A percentile compares a stretch with the other conserved stretches of the same genome.
These are phyloP conservation scores for Penstemon eatonii DNA, from an alignment of 257 asterid species.

Conservation along the genomic window DNA sequence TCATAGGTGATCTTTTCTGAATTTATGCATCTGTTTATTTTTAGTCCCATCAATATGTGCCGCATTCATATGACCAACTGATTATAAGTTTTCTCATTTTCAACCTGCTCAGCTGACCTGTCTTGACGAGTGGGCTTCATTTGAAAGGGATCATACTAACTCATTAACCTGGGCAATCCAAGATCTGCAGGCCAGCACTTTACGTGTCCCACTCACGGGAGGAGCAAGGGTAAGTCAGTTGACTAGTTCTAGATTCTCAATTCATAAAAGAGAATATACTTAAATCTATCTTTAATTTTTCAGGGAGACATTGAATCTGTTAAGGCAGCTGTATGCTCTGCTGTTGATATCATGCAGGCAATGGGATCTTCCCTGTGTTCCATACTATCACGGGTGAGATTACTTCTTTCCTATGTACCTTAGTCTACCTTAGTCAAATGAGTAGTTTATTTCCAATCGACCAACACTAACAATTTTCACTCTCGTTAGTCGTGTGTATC, in stretches of 20 bases:
- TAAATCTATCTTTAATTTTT: slow-evolving; percentile 22
- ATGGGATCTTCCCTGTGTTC: slow-evolving; percentile 71
- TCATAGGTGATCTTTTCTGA: no score
- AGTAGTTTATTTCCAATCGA: neutral
- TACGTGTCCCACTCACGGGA: slow-evolving; percentile 70
- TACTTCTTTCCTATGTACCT: neutral
- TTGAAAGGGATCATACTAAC: slow-evolving; percentile 65
- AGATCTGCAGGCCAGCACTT: slow-evolving; percentile 82
- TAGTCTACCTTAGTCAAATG: slow-evolving; percentile 4
- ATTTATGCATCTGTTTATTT: neutral
- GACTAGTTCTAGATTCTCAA: slow-evolving; percentile 23
- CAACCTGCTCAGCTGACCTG: slow-evolving; percentile 55
- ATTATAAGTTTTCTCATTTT: slow-evolving; percentile 24
- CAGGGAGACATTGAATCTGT: slow-evolving; percentile 81
- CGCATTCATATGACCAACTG: slow-evolving; percentile 12
- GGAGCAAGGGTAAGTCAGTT: slow-evolving; percentile 74
- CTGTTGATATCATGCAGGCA: slow-evolving; percentile 78
- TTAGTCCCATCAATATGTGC: slow-evolving; percentile 16
- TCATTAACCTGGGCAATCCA: slow-evolving; percentile 62
- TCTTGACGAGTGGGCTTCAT: slow-evolving; percentile 77
- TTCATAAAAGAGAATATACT: slow-evolving; percentile 14
- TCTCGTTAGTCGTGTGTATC: neutral
- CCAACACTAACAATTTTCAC: neutral
- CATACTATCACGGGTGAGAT: slow-evolving; percentile 59
- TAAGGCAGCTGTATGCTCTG: slow-evolving; percentile 78